A percentile compares a stretch with the other conserved stretches of the same genome.
Conservation (phyloP, 768 basidiomycete species). For the Podaxis rugospora region DNA sequence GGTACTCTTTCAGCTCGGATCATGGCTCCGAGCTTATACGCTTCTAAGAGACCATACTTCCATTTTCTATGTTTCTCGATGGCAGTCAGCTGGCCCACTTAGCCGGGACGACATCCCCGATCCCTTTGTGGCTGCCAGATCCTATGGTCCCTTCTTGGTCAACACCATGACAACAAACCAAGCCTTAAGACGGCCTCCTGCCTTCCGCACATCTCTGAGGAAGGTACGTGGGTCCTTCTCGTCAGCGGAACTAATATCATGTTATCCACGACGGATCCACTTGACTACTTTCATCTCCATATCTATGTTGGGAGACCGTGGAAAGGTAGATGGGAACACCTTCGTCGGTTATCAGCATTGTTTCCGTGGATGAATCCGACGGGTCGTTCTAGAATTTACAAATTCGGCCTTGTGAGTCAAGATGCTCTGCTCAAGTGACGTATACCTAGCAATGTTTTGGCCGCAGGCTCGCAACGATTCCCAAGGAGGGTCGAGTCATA, state of each 20-base stretch:
- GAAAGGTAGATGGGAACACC: neutral
- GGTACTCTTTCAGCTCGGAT: neutral
- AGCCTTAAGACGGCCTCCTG: neutral
- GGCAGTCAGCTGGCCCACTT: neutral
- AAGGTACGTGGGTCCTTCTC: neutral
- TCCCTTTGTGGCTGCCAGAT: neutral
- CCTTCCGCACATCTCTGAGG: neutral
- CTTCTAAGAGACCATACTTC: neutral
- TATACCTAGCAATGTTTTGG: neutral
- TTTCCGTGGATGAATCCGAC: neutral
- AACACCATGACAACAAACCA: neutral
- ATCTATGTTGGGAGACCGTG: neutral
- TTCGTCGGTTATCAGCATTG: conserved; percentile 6
- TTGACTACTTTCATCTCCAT: neutral
- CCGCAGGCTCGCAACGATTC: neutral
- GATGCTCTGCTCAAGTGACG: conserved; percentile 3
- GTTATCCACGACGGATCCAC: neutral
- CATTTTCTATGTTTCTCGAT: neutral
- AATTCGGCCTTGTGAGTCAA: conserved; percentile 2
- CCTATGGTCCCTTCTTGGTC: neutral
- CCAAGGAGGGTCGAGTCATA: neutral
- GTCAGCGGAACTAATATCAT: neutral
- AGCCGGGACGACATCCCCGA: neutral
- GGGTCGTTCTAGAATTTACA: conserved; percentile 3
- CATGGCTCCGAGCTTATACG: neutral